phyloP scores from a whole-genome alignment of 1,284 basidiomycete genomes.

The Heterobasidion parviporum region DNA sequence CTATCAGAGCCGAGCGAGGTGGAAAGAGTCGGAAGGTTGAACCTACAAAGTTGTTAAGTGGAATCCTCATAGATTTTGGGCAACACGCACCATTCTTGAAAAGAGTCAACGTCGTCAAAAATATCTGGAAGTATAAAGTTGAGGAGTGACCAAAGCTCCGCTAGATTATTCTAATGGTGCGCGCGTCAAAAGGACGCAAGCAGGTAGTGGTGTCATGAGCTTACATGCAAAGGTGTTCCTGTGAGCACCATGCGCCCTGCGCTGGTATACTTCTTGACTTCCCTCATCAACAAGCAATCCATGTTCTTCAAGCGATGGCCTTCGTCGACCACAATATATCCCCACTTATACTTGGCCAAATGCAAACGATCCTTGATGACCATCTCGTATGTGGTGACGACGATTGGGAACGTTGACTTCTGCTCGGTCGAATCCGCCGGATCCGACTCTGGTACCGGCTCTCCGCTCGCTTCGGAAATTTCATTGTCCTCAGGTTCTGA shows the following conservation, averaged over 20 bases:
- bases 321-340: constrained; percentile 94
- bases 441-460: constrained; percentile 1
- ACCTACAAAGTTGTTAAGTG: constrained; percentile 33
- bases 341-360: constrained; percentile 72
- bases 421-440: constrained; percentile 13
- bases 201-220: neutral
- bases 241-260: constrained; percentile 90
- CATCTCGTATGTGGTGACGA: constrained; percentile 92
- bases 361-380: constrained; percentile 75
- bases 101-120: constrained; percentile 84
- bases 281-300: constrained; percentile 83
- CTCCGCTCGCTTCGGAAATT: constrained; percentile 2
- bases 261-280: constrained; percentile 83
- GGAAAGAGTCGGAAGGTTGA: constrained; percentile 62
- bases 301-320: constrained; percentile 93
- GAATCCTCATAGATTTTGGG: constrained; percentile 2
- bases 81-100: constrained; percentile 80
- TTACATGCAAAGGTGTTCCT: constrained; percentile 85
- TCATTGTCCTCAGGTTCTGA: constrained; percentile 7
- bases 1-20: constrained; percentile 50
- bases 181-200: neutral
- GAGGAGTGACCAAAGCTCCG: constrained; percentile 90
- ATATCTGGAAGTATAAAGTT: constrained; percentile 93
- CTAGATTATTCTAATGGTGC: constrained; percentile 69
- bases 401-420: constrained; percentile 57